Evolutionary conservation across 345 rosid genomes (phyloP).

Genomic region (Eucalyptus erythrocorys): DNA sequence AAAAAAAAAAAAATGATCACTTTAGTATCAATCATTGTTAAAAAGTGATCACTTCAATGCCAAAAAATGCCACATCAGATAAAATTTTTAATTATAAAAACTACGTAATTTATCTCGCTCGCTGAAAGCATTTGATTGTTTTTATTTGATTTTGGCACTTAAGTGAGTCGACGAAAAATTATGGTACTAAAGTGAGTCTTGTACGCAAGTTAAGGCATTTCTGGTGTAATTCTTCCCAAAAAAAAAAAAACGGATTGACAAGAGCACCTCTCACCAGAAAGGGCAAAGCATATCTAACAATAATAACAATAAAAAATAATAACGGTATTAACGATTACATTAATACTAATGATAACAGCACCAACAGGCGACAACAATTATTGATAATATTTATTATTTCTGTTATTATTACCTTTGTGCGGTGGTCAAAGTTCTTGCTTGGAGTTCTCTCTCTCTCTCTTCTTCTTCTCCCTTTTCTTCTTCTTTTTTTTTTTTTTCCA

Average conservation of each 20-base stretch:
- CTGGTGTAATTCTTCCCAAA: neutral
- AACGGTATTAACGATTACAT: neutral
- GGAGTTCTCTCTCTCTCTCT: neutral
- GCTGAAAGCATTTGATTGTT: rapidly evolving
- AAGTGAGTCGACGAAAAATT: rapidly evolving
- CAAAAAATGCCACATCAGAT: rapidly evolving
- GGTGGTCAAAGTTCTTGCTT: neutral
- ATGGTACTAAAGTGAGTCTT: rapidly evolving
- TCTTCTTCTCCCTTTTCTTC: neutral
- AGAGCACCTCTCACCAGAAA: neutral
- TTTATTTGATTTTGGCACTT: too few species aligned
- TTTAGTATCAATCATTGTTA: too few species aligned
- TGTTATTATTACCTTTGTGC: neutral
- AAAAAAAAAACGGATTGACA: neutral
- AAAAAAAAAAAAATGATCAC: too few species aligned
- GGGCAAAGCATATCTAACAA: neutral
- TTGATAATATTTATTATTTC: neutral
- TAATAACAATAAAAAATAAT: neutral
- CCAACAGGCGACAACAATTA: neutral
- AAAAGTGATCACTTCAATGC: too few species aligned
- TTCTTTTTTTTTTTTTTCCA: neutral
- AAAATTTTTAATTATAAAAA: too few species aligned
- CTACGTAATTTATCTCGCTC: too few species aligned
- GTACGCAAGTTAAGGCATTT: too few species aligned
- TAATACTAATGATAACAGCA: neutral